Base-by-base conservation (phyloP, 2,329 filamentous ascomycete genomes). In the Delphinella strobiligena region DNA sequence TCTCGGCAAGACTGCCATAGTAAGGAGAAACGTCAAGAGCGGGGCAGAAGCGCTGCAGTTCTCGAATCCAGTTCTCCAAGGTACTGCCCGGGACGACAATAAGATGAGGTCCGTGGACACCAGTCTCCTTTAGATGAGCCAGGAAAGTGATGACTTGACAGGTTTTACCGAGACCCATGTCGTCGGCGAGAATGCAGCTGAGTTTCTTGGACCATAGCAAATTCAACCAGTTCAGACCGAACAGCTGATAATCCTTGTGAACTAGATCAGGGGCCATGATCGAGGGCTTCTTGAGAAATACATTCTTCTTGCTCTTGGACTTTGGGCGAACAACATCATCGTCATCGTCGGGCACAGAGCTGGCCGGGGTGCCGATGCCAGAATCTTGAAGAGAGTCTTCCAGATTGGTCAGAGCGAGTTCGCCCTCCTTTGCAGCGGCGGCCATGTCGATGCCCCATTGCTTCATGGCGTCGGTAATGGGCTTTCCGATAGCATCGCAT, bases 101-200 rank as follows among this genome's bases (percentile, higher is more conserved):
- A 27, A 98, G 64, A 55, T 94, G 77, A 65, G 66, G 86, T 53
- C 84, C 86, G 66, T 54, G 75, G 54, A 64, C 70, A 46, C 63
- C 75, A 19, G 74, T 74, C 53, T 87, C 77, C 12, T 83, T 77
- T 18, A 98, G 67, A 51, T 94, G 80, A 12, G 86, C 82, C 34
- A 98, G 71, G 52, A 98, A 86, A 0, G 86, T 79, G 49, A 98
- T 94, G 45, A 96, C 86, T 54, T 98, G 89, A 51, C 87, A 95
- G 0, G 91, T 98, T 68, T 98, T 98, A 34, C 91, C 91, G 31
- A 76, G 53, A 37, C 84, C 91, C 91, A 98, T 98, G 56, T 98
- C 91, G 56, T 98, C 91, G 2, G 91, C 91, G 14, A 98, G 68
- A 41, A 98, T 96, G 46, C 87, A 89, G 34, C 85, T 89, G 37